Conservation (phyloP, 495 filamentous ascomycete genomes). For the Xylaria palmicola region DNA sequence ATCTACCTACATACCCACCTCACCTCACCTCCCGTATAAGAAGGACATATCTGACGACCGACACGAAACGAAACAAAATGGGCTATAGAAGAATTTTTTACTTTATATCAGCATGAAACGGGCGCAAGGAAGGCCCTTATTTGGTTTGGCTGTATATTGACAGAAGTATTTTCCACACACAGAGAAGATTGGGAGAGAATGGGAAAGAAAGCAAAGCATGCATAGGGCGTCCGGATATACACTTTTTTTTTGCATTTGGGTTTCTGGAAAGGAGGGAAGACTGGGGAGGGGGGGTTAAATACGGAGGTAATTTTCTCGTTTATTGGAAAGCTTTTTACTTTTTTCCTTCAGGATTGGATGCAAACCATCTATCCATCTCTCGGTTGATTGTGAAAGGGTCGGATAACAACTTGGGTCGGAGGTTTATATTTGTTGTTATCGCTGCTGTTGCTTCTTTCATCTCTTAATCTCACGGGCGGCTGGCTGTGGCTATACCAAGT, state of each 20-base stretch:
- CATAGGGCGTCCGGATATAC: constrained; percentile 14
- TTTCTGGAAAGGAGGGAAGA: not conserved
- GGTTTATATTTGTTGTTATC: no score
- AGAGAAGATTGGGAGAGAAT: no score
- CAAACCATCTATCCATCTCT: no score
- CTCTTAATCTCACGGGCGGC: no score
- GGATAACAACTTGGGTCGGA: no score
- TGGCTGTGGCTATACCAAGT: no score
- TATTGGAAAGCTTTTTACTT: constrained; percentile 6
- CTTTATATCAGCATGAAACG: not conserved
- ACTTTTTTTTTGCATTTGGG: constrained; percentile 14
- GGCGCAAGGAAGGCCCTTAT: constrained; percentile 4
- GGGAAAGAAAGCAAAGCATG: constrained; percentile 12
- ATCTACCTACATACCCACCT: not conserved
- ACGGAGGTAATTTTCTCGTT: not conserved
- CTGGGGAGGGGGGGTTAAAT: no score
- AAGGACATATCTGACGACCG: constrained; percentile 9
- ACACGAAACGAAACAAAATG: constrained; percentile 12
- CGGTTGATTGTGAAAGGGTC: no score
- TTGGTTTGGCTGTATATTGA: constrained; percentile 14
- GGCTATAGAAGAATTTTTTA: constrained; percentile 20
- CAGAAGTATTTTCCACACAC: not conserved
- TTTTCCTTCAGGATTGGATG: no score
- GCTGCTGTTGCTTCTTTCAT: no score
- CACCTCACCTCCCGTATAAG: not conserved